These are phyloP conservation scores for Diplogelasinospora grovesii DNA, from an alignment of 495 filamentous ascomycete genomes.

Conservation along the genomic window DNA sequence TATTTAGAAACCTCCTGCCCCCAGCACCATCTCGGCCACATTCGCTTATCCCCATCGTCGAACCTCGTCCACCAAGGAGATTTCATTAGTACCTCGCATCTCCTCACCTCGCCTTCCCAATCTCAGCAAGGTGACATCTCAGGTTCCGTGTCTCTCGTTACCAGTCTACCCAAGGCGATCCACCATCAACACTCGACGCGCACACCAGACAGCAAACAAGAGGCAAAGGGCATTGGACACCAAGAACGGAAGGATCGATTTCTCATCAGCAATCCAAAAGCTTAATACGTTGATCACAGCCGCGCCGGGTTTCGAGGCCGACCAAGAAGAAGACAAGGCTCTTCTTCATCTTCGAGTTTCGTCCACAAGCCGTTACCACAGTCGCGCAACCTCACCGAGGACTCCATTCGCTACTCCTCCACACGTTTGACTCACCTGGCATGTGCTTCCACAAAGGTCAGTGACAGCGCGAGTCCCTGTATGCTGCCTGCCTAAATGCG, in stretches of 20 bases:
- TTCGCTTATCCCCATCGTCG: constrained; percentile 10
- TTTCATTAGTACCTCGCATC: not conserved
- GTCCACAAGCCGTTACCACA: not conserved
- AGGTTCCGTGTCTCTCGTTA: constrained; percentile 8
- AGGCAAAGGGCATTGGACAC: not conserved
- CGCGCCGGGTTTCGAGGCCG: too few species aligned
- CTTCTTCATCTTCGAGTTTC: too few species aligned
- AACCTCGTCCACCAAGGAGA: constrained; percentile 9
- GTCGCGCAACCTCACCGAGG: not conserved
- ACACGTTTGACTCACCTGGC: constrained; percentile 5
- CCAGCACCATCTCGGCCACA: constrained; percentile 8
- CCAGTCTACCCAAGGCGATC: not conserved
- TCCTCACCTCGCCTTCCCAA: not conserved
- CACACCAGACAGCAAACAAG: not conserved
- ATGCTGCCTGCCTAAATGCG: constrained; percentile 10
- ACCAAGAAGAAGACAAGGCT: too few species aligned
- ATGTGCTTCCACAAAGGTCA: constrained; percentile 15
- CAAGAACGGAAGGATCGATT: not conserved
- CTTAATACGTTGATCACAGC: too few species aligned
- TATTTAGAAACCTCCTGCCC: constrained; percentile 31
- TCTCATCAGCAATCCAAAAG: not conserved
- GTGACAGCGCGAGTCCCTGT: constrained; percentile 4
- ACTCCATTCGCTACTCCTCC: constrained; percentile 1
- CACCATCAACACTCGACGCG: constrained; percentile 1
- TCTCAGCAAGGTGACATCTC: not conserved